Conservation (phyloP, 2,329 filamentous ascomycete species). For the Paramyrothecium roridum region DNA sequence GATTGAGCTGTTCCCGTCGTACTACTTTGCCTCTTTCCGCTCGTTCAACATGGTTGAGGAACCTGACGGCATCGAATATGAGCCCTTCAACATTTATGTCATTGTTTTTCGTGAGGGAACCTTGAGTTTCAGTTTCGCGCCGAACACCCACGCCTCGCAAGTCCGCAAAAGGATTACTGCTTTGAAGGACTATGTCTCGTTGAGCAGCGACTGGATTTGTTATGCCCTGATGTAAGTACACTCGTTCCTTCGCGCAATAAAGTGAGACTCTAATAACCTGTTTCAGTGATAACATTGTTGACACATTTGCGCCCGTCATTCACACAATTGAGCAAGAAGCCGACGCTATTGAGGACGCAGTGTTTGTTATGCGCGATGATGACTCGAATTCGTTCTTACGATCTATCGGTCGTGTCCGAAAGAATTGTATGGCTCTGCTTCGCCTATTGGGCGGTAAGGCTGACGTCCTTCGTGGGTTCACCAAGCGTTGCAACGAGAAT, state of each 20-base stretch:
- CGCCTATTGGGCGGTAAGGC: slow-evolving; percentile 93
- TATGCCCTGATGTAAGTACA: slow-evolving; percentile 85
- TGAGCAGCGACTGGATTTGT: slow-evolving; percentile 98
- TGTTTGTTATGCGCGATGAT: slow-evolving; percentile 87
- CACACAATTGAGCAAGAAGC: slow-evolving; percentile 83
- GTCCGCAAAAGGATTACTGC: slow-evolving; percentile 90
- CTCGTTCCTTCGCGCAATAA: neutral
- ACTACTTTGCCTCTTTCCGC: slow-evolving; percentile 97
- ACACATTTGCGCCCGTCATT: slow-evolving; percentile 89
- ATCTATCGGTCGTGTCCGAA: slow-evolving; percentile 84
- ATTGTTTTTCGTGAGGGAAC: slow-evolving; percentile 95
- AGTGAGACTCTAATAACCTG: slow-evolving; percentile 17
- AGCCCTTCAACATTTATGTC: slow-evolving; percentile 95
- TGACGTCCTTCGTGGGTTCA: slow-evolving; percentile 96
- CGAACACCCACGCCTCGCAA: slow-evolving; percentile 81
- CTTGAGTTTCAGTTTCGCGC: slow-evolving; percentile 88
- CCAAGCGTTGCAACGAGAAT: slow-evolving; percentile 97
- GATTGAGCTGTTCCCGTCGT: slow-evolving; percentile 94
- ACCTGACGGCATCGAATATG: slow-evolving; percentile 77
- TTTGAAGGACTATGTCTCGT: slow-evolving; percentile 88
- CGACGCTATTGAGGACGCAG: slow-evolving; percentile 90
- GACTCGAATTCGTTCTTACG: slow-evolving; percentile 86
- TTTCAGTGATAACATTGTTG: slow-evolving; percentile 86
- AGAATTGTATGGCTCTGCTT: slow-evolving; percentile 91
- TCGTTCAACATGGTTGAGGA: slow-evolving; percentile 82